Evolutionary conservation across 139 green algal species (phyloP), one percentile per base, ranked within the genome.

Genomic region (Raphidocelis subcapitata): DNA sequence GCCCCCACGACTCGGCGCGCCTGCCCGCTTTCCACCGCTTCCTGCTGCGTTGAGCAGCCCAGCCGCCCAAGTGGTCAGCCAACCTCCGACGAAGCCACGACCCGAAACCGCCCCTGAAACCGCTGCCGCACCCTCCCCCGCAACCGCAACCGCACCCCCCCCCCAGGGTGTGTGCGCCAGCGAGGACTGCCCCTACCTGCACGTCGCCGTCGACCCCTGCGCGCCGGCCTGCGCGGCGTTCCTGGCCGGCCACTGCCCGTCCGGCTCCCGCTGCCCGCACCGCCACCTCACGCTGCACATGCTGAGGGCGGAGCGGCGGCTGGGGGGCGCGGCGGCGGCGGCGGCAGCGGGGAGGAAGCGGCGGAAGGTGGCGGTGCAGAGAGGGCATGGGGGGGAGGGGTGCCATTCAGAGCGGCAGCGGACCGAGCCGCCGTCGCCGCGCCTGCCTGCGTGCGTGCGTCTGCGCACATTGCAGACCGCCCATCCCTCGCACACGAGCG

Each of bases 181-280:
- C 72, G 56, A 60, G 5, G 44, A 67, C 59, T 93, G 88, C 82
- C 79, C 88, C 24, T 93, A 91, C 78, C 62, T 91, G 5, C 88
- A 93, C 62, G 79, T 90, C 36, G 80, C 84, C 54, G 71, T 89
- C 56, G 59, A 77, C 2, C 57, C 86, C 12, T 44, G 62, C 21
- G 79, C 88, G 2, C 85, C 81, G 15, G 31, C 82, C 1, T 93
- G 88, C 74, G 65, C 71, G 18, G 79, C 74, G 33, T 93, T 92
- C 79, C 74, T 88, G 57, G 31, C 59, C 3, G 86, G 88, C 51
- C 74, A 88, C 67, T 93, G 88, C 69, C 79, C 88, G 24, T 65
- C 73, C 23, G 88, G 88, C 3, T 33, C 65, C 1, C 37, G 56
- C 21, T 93, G 88, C 81, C 64, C 71, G 1, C 72, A 84, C 47